phyloP scores from a whole-genome alignment of 495 filamentous ascomycete genomes.

The Podospora didyma region DNA sequence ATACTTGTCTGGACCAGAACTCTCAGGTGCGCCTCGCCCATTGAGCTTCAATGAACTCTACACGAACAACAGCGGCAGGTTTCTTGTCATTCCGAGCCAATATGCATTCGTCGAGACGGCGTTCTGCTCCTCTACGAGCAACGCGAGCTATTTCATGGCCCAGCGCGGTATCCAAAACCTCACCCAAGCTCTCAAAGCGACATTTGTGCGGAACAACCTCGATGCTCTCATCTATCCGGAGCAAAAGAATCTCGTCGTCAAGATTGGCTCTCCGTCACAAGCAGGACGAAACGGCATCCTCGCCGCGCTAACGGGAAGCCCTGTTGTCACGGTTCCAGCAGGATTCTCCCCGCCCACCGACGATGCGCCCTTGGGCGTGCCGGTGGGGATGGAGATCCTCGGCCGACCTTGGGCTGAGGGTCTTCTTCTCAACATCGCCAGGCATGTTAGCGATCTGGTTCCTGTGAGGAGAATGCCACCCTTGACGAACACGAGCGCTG shows the following conservation, averaged over 20 bases:
- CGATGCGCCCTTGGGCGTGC: conserved; percentile 52
- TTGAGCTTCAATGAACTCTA: conserved; percentile 43
- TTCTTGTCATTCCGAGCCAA: conserved; percentile 54
- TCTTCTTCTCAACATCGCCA: conserved; percentile 46
- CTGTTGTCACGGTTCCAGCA: conserved; percentile 57
- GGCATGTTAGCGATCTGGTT: conserved; percentile 38
- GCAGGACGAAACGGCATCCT: conserved; percentile 60
- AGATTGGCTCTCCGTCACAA: conserved; percentile 51
- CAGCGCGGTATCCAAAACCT: conserved; percentile 44
- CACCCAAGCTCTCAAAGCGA: conserved; percentile 39
- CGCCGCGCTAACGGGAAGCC: conserved; percentile 59
- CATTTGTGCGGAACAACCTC: conserved; percentile 44
- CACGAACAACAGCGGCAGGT: conserved; percentile 29
- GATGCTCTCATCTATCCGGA: conserved; percentile 64
- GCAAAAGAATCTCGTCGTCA: conserved; percentile 59
- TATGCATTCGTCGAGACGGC: conserved; percentile 50
- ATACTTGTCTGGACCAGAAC: conserved; percentile 39
- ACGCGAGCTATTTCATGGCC: conserved; percentile 39
- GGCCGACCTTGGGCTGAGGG: conserved; percentile 51
- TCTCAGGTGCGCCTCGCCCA: conserved; percentile 25
- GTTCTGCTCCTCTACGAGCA: conserved; percentile 41
- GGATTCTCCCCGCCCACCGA: conserved; percentile 37
- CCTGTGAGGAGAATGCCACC: conserved; percentile 42
- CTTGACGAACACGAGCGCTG: conserved; percentile 33
- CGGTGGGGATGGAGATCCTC: conserved; percentile 63